These are phyloP conservation scores for Pyricularia grisea DNA, from an alignment of 2,329 filamentous ascomycete species.

Conservation along the genomic window DNA sequence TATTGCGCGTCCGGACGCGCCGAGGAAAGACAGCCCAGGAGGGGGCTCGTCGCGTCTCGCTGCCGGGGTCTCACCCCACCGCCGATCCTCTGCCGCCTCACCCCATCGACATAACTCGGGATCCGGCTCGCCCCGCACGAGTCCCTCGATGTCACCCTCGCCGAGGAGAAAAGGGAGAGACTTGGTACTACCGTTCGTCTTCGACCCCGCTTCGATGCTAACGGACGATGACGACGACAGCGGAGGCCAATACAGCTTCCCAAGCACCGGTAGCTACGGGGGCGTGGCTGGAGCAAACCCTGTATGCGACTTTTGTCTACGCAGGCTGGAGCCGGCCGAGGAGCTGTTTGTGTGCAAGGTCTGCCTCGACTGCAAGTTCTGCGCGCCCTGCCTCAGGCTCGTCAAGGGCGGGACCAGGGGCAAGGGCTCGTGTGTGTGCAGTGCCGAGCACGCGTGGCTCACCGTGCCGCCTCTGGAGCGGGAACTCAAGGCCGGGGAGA, in stretches of 20 bases:
- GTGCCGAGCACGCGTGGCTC: constrained; percentile 1
- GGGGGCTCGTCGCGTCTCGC: background rate
- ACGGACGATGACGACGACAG: background rate
- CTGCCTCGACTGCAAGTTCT: constrained; percentile 2
- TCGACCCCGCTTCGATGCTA: background rate
- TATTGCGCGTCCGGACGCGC: background rate
- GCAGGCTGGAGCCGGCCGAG: background rate
- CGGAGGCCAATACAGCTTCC: background rate
- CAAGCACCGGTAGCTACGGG: background rate
- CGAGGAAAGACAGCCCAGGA: background rate
- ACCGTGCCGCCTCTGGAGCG: background rate
- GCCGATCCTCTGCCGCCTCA: background rate
- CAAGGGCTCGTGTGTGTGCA: constrained; percentile 1
- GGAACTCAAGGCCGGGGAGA: constrained; percentile 1
- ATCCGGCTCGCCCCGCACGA: background rate
- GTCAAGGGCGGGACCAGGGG: background rate
- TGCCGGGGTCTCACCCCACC: background rate
- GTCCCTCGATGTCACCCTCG: background rate
- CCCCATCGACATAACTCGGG: background rate
- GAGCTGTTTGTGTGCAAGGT: constrained; percentile 5
- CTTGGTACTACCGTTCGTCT: background rate
- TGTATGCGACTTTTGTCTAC: constrained; percentile 2
- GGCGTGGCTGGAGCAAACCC: background rate
- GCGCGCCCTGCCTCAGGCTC: background rate
- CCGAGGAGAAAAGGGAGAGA: constrained; percentile 3